These are phyloP conservation scores for Cyathus striatus DNA, from an alignment of 768 basidiomycete genomes.

Conservation along the genomic window DNA sequence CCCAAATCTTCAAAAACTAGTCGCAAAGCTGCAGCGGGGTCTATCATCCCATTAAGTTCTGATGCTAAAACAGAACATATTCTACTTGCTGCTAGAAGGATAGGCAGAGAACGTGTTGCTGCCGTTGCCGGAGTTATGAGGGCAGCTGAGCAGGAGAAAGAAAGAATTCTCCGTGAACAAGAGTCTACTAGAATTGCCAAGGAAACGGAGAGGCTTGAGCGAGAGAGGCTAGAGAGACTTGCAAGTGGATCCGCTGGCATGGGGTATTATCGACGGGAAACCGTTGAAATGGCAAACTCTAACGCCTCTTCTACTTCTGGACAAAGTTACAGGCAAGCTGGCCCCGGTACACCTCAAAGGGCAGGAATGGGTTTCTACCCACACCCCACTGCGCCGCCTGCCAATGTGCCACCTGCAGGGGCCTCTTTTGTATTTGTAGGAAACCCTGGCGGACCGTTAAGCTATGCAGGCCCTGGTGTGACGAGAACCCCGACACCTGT, in stretches of 20 bases:
- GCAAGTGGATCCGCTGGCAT: slow-evolving; percentile 16
- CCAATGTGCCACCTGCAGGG: not conserved
- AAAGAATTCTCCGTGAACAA: slow-evolving; percentile 23
- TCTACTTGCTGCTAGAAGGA: slow-evolving; percentile 63
- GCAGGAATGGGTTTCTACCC: slow-evolving; percentile 2
- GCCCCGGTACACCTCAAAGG: slow-evolving; percentile 16
- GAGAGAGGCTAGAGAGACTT: slow-evolving; percentile 20
- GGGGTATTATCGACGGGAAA: slow-evolving; percentile 15
- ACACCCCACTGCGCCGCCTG: not conserved
- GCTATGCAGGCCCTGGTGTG: slow-evolving; percentile 8
- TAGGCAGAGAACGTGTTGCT: slow-evolving; percentile 58
- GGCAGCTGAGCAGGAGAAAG: slow-evolving; percentile 30
- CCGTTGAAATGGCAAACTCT: too few species aligned
- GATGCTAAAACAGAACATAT: slow-evolving; percentile 73
- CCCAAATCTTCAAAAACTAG: slow-evolving; percentile 4
- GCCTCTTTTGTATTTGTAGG: slow-evolving; percentile 22
- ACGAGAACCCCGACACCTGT: slow-evolving; percentile 4
- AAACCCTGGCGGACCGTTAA: slow-evolving; percentile 12
- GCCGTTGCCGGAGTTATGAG: slow-evolving; percentile 47
- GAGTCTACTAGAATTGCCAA: slow-evolving; percentile 15
- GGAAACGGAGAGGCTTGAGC: slow-evolving; percentile 24
- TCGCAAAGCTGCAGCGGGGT: slow-evolving; percentile 17
- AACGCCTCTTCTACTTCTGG: too few species aligned
- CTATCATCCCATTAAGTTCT: slow-evolving; percentile 31
- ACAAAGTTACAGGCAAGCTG: slow-evolving; percentile 1